phyloP scores from a whole-genome alignment of 805 yeast genomes.

The Ogataea pini region DNA sequence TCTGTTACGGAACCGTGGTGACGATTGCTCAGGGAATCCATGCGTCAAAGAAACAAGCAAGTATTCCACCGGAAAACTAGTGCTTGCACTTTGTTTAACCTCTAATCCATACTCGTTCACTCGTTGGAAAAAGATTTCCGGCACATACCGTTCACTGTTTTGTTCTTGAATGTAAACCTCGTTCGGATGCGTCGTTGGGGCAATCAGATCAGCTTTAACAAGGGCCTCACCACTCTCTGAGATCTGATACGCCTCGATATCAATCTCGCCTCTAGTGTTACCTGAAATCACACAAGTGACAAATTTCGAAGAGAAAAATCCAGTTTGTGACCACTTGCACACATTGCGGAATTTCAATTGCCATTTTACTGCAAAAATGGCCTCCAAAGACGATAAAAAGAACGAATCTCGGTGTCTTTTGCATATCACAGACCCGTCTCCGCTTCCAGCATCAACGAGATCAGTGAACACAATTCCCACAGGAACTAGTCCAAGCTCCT shows the following conservation, averaged over 20 bases:
- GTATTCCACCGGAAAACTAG: constrained; percentile 92
- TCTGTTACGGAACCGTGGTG: constrained; percentile 49
- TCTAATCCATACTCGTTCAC: constrained; percentile 85
- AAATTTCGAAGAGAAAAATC: constrained; percentile 80
- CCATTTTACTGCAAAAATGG: constrained; percentile 75
- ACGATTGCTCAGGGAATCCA: constrained; percentile 75
- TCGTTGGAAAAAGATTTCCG: constrained; percentile 85
- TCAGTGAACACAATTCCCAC: constrained; percentile 91
- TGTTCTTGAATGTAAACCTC: constrained; percentile 78
- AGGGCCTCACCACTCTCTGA: constrained; percentile 85
- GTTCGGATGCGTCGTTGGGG: constrained; percentile 89
- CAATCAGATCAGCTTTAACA: constrained; percentile 79
- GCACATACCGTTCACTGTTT: constrained; percentile 79
- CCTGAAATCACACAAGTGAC: constrained; percentile 94
- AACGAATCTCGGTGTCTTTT: constrained; percentile 92
- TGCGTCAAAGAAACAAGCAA: constrained; percentile 84
- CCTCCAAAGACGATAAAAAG: constrained; percentile 86
- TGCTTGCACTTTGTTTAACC: constrained; percentile 86
- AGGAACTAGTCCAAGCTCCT: constrained; percentile 59
- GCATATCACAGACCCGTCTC: constrained; percentile 87
- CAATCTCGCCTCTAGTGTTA: constrained; percentile 85
- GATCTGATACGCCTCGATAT: constrained; percentile 87
- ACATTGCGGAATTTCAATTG: constrained; percentile 66
- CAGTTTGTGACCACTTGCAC: constrained; percentile 62
- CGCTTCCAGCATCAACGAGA: constrained; percentile 79